Percentiles rank a stretch among this genome's conserved stretches.
Evolutionary conservation across 2,329 filamentous ascomycete species (phyloP).

Genomic region (Ophiocordyceps unilateralis): DNA sequence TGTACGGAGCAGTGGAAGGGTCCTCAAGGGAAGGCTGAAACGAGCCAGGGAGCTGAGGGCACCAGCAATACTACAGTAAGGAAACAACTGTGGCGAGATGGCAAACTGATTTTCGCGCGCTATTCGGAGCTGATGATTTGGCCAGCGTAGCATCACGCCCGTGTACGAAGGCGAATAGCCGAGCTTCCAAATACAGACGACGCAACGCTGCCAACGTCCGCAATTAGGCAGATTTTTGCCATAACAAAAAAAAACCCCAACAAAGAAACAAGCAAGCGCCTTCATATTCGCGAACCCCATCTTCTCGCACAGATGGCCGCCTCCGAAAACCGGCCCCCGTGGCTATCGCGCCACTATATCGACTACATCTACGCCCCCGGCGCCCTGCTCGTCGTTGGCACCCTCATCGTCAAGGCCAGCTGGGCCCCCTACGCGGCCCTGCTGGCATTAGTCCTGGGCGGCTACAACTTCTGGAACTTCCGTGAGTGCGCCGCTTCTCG

Average conservation of each 20-base stretch:
- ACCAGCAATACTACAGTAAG: not conserved
- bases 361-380: slow-evolving; percentile 73
- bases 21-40: not conserved
- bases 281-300: not conserved
- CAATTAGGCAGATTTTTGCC: too few relatives aligned
- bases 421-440: slow-evolving; percentile 55
- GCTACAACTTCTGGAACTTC: slow-evolving; percentile 53
- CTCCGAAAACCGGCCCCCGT: slow-evolving; percentile 11
- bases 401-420: slow-evolving; percentile 61
- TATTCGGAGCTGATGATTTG: not conserved
- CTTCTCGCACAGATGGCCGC: slow-evolving; percentile 2
- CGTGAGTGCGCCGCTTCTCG: slow-evolving; percentile 33
- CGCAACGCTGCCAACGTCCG: not conserved
- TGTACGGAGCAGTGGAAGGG: too few relatives aligned
- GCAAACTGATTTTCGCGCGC: too few relatives aligned
- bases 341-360: slow-evolving; percentile 44
- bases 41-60: not conserved
- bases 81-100: too few relatives aligned
- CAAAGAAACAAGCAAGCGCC: not conserved
- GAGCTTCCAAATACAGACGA: not conserved
- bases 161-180: not conserved
- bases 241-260: not conserved
- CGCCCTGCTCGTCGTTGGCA: slow-evolving; percentile 60
- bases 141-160: not conserved
- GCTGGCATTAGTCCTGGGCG: slow-evolving; percentile 47